Percentiles rank a stretch among this genome's conserved stretches.
Evolutionary conservation across 805 yeast species (phyloP).

Genomic region (Candida quercuum): DNA sequence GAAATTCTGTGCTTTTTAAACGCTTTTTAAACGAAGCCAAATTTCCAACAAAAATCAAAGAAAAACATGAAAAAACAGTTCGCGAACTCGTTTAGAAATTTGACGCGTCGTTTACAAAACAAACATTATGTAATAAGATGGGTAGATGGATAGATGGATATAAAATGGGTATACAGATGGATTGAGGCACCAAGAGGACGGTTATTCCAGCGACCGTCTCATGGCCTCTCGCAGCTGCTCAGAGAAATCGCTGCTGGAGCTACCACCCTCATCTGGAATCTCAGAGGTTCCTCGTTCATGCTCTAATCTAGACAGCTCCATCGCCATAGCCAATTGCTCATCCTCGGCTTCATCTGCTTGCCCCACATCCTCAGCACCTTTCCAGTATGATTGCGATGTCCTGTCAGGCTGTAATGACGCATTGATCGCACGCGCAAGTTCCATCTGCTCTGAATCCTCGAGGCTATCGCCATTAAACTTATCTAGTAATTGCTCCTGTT

Average conservation of each 20-base stretch:
- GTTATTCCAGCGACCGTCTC: constrained; percentile 18
- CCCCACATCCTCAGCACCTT: constrained; percentile 4
- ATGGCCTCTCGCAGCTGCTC: constrained; percentile 20
- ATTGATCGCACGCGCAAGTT: constrained; percentile 22
- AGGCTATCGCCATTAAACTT: constrained; percentile 21
- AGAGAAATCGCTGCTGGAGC: constrained; percentile 5
- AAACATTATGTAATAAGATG: no score
- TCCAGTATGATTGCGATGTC: background rate
- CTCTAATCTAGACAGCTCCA: constrained; percentile 7
- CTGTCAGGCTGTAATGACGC: constrained; percentile 11
- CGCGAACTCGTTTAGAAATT: no score
- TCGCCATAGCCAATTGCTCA: constrained; percentile 9
- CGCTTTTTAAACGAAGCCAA: no score
- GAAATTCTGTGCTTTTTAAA: no score
- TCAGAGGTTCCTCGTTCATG: background rate
- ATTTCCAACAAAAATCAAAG: no score
- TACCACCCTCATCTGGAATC: background rate
- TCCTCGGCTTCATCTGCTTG: constrained; percentile 2
- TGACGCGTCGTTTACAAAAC: no score
- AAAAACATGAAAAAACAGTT: no score
- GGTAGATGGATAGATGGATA: no score
- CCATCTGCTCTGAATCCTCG: constrained; percentile 18
- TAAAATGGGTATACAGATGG: no score
- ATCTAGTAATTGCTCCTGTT: constrained; percentile 11
- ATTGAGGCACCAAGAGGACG: no score